Base-by-base conservation (phyloP, 805 yeast species). In the Metschnikowia aberdeeniae region DNA sequence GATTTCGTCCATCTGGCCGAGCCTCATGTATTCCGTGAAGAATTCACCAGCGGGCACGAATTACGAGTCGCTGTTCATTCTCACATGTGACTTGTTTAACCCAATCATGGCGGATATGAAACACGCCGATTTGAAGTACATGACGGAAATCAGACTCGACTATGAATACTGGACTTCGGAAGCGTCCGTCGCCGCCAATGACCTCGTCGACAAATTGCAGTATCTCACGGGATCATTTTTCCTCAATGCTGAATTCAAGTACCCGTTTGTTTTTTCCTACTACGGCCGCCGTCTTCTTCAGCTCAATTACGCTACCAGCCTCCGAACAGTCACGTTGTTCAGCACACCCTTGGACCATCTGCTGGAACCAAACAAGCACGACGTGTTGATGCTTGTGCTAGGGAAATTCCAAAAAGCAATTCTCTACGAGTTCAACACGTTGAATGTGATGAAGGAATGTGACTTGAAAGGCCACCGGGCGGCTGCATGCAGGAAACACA, bases 251-350 rank as follows among this genome's bases (percentile, higher is more conserved):
- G 73, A 67, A 46, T 42, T 39, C 34, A 40, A 43, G 27, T 62
- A 44, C 39, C 72, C 73, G 1, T 56, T 66, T 27, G 55, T 63
- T 3, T 66, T 67, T 34, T 65, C 70, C 17, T 53, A 54, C 12
- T 54, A 58, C 41, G 69, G 68, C 1, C 49, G 68, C 28, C 55
- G 47, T 17, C 48, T 59, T 24, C 49, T 66, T 19, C 47, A 48
- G 36, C 32, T 50, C n/a, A 63, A 61, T 42, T 59, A 55, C 45
- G 45, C 43, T 19, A 36, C 28, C 28, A 39, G 42, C 20, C 31
- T 45, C 12, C 40, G 43, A 7, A 42, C 43, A 5, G 32, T 41
- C 17, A 33, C 46, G 13, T 34, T 41, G 27, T 35, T 53, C 32
- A 42, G 44, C n/a, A 42, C 52, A 5, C 48, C 53, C 4, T 33